phyloP scores from a whole-genome alignment of 192 early-diverging fungal species.

The Chytriomyces sp. region DNA sequence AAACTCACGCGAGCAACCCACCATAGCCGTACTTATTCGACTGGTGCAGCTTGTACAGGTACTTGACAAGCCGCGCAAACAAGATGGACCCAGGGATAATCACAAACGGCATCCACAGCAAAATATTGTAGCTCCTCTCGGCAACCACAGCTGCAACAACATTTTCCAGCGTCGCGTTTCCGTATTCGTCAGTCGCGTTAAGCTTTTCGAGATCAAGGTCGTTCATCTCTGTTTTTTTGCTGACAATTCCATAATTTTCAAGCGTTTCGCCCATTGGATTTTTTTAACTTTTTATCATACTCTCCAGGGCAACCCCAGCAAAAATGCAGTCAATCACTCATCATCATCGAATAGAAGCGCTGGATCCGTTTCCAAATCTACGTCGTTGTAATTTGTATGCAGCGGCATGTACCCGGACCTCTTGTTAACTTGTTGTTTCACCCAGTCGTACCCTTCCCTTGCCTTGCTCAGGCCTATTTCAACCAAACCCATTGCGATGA shows the following conservation, averaged over 20 bases:
- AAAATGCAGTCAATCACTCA: slow-evolving; percentile 13
- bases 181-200: not conserved
- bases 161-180: slow-evolving; percentile 10
- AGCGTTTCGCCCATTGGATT: no score
- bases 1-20: slow-evolving; percentile 11
- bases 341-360: slow-evolving; percentile 26
- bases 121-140: slow-evolving; percentile 38
- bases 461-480: slow-evolving; percentile 34
- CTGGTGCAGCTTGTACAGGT: slow-evolving; percentile 53
- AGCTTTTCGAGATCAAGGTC: slow-evolving; percentile 9
- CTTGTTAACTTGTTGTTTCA: slow-evolving; percentile 9
- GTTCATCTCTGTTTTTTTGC: not conserved
- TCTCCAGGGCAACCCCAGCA: not conserved
- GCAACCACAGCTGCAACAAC: slow-evolving; percentile 2
- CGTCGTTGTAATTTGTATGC: slow-evolving; percentile 13
- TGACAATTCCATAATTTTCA: slow-evolving; percentile 1
- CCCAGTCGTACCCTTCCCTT: slow-evolving; percentile 34
- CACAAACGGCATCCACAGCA: slow-evolving; percentile 56
- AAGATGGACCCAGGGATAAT: slow-evolving; percentile 53
- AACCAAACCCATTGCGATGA: slow-evolving; percentile 31
- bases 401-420: slow-evolving; percentile 15
- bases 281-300: not conserved
- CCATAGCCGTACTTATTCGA: slow-evolving; percentile 57
- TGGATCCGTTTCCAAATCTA: slow-evolving; percentile 32
- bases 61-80: slow-evolving; percentile 45